A percentile compares a stretch with the other conserved stretches of the same genome.
These are phyloP conservation scores for Sphaerostilbella broomeana DNA, from an alignment of 2,329 filamentous ascomycete species.

Conservation along the genomic window DNA sequence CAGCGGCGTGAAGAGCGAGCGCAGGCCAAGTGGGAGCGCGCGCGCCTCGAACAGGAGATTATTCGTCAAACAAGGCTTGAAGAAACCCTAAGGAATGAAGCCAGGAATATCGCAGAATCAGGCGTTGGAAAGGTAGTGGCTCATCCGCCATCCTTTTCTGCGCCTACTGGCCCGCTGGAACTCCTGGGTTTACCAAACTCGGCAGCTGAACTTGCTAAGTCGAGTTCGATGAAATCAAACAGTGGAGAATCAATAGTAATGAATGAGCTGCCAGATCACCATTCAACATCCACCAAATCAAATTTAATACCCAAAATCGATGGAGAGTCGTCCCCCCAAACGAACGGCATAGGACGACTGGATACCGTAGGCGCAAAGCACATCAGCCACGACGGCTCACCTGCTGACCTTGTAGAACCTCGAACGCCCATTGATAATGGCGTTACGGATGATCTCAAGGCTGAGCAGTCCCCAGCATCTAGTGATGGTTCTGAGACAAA, in stretches of 20 bases:
- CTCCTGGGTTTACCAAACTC: slow-evolving; percentile 50
- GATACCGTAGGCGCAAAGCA: neutral
- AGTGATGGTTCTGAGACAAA: slow-evolving; percentile 19
- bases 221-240: neutral
- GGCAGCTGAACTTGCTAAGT: slow-evolving; percentile 10
- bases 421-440: slow-evolving; percentile 11
- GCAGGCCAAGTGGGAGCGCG: slow-evolving; percentile 83
- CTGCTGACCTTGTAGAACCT: slow-evolving; percentile 9
- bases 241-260: neutral
- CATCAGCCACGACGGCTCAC: neutral
- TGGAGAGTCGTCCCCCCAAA: neutral
- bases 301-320: neutral
- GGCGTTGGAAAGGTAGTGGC: neutral
- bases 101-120: slow-evolving; percentile 15
- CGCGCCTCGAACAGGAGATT: slow-evolving; percentile 76
- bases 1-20: slow-evolving; percentile 73
- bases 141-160: slow-evolving; percentile 2
- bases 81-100: slow-evolving; percentile 34
- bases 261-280: neutral
- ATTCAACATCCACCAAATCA: neutral
- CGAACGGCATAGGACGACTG: neutral
- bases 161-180: slow-evolving; percentile 39
- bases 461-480: slow-evolving; percentile 13
- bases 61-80: slow-evolving; percentile 61
- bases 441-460: slow-evolving; percentile 4